Evolutionary conservation across 352 stramenopile species (phyloP).

Genomic region (Globisporangium viniferum): DNA sequence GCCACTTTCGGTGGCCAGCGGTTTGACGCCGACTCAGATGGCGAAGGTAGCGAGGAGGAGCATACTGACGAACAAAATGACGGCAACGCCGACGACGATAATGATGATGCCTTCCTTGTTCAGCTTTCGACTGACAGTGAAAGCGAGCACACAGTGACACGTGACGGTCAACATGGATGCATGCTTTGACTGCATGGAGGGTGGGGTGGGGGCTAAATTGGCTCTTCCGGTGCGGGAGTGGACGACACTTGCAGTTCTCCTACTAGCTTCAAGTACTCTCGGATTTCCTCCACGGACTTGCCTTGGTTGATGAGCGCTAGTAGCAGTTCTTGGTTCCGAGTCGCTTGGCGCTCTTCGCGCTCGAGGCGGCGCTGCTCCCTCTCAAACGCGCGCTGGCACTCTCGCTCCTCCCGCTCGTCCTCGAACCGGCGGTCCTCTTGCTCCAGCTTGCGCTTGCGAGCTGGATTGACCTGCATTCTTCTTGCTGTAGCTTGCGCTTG

Average conservation of each 20-base stretch:
- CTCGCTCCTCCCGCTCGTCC: not conserved
- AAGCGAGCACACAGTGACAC: too few species aligned
- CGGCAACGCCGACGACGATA: too few species aligned
- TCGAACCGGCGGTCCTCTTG: not conserved
- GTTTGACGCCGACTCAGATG: too few species aligned
- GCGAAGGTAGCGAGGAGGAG: too few species aligned
- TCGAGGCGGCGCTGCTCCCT: not conserved
- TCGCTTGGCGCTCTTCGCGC: not conserved
- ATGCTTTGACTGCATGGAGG: too few species aligned
- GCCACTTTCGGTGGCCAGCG: too few species aligned
- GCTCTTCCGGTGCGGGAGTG: not conserved
- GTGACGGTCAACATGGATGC: too few species aligned
- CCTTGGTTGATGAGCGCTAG: not conserved
- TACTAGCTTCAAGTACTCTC: not conserved
- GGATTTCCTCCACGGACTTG: not conserved
- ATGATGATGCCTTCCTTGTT: too few species aligned
- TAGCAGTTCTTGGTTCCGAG: not conserved
- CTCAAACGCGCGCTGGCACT: not conserved
- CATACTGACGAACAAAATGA: too few species aligned
- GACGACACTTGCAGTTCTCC: not conserved
- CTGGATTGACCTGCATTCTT: not conserved
- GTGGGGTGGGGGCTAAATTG: not conserved
- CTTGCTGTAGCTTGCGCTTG: not conserved
- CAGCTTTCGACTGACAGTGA: too few species aligned
- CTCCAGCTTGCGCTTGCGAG: not conserved